Base-by-base conservation (phyloP, 495 filamentous ascomycete genomes). In the Elasticomyces elasticus region DNA sequence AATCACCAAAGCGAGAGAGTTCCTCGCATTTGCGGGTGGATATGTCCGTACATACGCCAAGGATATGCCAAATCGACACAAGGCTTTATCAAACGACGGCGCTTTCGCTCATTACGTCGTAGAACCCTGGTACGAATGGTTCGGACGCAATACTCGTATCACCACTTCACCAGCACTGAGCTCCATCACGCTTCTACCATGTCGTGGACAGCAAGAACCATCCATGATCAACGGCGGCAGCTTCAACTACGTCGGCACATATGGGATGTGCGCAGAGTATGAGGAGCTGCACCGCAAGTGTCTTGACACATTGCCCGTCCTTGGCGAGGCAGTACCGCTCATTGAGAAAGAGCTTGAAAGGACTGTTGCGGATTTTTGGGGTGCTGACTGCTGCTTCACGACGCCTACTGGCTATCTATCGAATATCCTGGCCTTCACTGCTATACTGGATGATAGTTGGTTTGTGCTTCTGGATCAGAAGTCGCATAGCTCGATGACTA, bases 391-490 rank as follows among this genome's bases (percentile, higher is more conserved):
- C 45, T 49, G 45, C 24, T 28, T 49, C 25, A 49, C 45, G 7
- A 49, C 45, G n/a, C 45, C 45, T 19, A 49, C 45, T 12, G 45
- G 45, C 45, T 49, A 49, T 30, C 45, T 30, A 27, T 49, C 45
- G 15, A 49, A 31, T 25, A 31, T 49, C 10, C n/a, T 49, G 9
- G 45, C 45, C 15, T 25, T 49, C 17, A 17, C 45, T 27, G 45
- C 45, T 6, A 49, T 49, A 2, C 22, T 49, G 24, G 27, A 19
- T 31, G 4, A 20, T 5, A 19, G 22, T 27, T 49, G 45, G 45
- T 2, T 49, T 20, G 27, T 49, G n/a, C 27, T 49, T 11, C 28
- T 49, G 45, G 45, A 49, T 19, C 25, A 31, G 27, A 49, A 49
- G 24, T 49, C 25, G 2, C 45, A 49, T 30, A 49, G 45, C 27